Percentiles rank a stretch among this genome's conserved stretches.
Evolutionary conservation across 2,329 filamentous ascomycete genomes (phyloP).

Genomic region (Dothideomycetidae sp.): DNA sequence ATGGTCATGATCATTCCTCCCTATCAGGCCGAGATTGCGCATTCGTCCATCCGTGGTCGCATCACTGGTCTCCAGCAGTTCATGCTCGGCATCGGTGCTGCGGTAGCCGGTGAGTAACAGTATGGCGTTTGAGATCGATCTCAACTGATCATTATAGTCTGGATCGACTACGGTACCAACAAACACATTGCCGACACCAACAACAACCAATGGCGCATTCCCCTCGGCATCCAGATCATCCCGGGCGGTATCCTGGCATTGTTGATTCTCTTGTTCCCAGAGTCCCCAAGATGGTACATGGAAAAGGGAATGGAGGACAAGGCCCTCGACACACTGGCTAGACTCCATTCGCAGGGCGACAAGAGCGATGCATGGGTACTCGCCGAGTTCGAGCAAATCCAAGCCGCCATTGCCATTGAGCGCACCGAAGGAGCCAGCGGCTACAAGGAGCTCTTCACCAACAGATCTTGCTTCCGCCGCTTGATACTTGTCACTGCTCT

Average conservation of each 20-base stretch:
- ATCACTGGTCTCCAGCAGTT: constrained; percentile 17
- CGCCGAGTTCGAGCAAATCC: constrained; percentile 17
- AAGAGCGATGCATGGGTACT: constrained; percentile 15
- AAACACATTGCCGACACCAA: constrained; percentile 13
- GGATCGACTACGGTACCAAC: constrained; percentile 17
- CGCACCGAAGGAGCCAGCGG: constrained; percentile 13
- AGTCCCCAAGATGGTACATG: constrained; percentile 32
- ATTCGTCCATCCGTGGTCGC: constrained; percentile 15
- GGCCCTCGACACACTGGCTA: constrained; percentile 17
- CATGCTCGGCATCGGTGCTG: constrained; percentile 52
- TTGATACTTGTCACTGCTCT: constrained; percentile 16
- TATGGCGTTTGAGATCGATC: not conserved
- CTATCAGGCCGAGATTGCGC: constrained; percentile 64
- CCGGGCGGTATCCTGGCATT: constrained; percentile 14
- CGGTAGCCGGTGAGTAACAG: constrained; percentile 35
- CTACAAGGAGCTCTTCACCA: constrained; percentile 16
- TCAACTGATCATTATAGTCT: constrained; percentile 9
- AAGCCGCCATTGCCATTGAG: constrained; percentile 15
- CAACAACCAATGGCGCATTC: constrained; percentile 16
- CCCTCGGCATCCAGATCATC: constrained; percentile 14
- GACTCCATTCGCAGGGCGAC: constrained; percentile 16
- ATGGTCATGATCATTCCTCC: constrained; percentile 57
- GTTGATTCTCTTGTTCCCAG: constrained; percentile 26
- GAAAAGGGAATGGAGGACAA: constrained; percentile 27
- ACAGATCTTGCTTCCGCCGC: constrained; percentile 16